phyloP scores from a whole-genome alignment of 2,329 filamentous ascomycete species.

The Coniella lustricola region DNA sequence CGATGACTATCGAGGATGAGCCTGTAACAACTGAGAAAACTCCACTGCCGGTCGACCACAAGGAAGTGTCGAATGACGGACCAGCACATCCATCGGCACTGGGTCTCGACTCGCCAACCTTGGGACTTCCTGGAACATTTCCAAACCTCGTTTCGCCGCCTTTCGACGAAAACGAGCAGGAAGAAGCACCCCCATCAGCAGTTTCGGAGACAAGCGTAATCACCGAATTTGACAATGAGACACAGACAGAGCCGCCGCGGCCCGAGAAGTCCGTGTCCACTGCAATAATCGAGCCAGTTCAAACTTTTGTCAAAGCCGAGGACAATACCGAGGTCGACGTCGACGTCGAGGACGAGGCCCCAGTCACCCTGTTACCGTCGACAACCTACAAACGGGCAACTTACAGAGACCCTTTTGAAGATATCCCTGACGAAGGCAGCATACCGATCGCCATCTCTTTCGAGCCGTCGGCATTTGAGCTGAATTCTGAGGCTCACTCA shows the following conservation, averaged over 20 bases:
- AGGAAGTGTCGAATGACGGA: background rate
- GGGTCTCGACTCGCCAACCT: slow-evolving; percentile 52
- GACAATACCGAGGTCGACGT: no score
- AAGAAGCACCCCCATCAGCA: slow-evolving; percentile 50
- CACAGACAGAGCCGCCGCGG: slow-evolving; percentile 51
- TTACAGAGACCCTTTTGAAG: slow-evolving; percentile 46
- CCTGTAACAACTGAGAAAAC: slow-evolving; percentile 2
- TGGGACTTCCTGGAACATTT: slow-evolving; percentile 61
- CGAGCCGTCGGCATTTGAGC: slow-evolving; percentile 25
- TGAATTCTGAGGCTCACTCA: background rate
- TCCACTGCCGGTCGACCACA: slow-evolving; percentile 8
- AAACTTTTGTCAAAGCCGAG: background rate
- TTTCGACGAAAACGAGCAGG: slow-evolving; percentile 30
- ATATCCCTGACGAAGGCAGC: slow-evolving; percentile 30
- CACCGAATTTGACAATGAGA: slow-evolving; percentile 68
- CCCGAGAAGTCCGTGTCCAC: slow-evolving; percentile 20
- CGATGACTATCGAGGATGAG: slow-evolving; percentile 7
- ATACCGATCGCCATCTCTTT: slow-evolving; percentile 35
- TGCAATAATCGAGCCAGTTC: slow-evolving; percentile 10
- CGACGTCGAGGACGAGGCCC: slow-evolving; percentile 12
- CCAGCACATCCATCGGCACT: slow-evolving; percentile 12
- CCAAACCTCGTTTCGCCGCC: slow-evolving; percentile 33
- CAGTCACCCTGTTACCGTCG: slow-evolving; percentile 23
- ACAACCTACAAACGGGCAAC: slow-evolving; percentile 29
- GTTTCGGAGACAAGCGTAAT: slow-evolving; percentile 52